Percentiles rank a stretch among this genome's conserved stretches.
phyloP scores from a whole-genome alignment of 1,139 yeast species.

The Yamadazyma friedrichii region DNA sequence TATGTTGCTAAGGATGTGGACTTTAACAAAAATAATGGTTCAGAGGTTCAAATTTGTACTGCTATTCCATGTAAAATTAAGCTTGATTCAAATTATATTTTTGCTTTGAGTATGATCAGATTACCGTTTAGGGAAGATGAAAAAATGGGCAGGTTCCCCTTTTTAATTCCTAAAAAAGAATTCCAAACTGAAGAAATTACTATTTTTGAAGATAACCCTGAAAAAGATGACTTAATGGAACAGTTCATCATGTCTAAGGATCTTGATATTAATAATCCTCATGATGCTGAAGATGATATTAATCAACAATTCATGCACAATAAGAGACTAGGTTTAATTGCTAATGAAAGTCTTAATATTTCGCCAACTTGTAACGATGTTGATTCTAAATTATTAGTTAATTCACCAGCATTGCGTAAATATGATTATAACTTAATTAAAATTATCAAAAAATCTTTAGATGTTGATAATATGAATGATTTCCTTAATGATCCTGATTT shows the following conservation, averaged over 20 bases:
- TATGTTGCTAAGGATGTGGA: conserved; percentile 45
- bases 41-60: conserved; percentile 56
- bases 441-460: conserved; percentile 27
- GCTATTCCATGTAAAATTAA: conserved; percentile 47
- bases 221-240: conserved; percentile 18
- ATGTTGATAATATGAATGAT: conserved; percentile 18
- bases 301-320: conserved; percentile 12
- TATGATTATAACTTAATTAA: conserved; percentile 26
- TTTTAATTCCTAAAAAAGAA: conserved; percentile 30
- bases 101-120: conserved; percentile 38
- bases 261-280: conserved; percentile 16
- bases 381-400: conserved; percentile 20
- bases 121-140: conserved; percentile 84
- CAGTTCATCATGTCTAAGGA: conserved; percentile 16
- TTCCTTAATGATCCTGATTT: conserved; percentile 26
- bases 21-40: conserved; percentile 15
- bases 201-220: conserved; percentile 11
- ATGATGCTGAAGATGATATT: neutral
- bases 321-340: conserved; percentile 12
- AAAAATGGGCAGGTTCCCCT: conserved; percentile 60
- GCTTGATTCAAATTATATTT: conserved; percentile 18
- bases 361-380: conserved; percentile 7
- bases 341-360: conserved; percentile 11
- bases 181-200: conserved; percentile 13
- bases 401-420: conserved; percentile 33